Base-by-base conservation (phyloP, 73 alveolate species). In the Paramecium bursaria region DNA sequence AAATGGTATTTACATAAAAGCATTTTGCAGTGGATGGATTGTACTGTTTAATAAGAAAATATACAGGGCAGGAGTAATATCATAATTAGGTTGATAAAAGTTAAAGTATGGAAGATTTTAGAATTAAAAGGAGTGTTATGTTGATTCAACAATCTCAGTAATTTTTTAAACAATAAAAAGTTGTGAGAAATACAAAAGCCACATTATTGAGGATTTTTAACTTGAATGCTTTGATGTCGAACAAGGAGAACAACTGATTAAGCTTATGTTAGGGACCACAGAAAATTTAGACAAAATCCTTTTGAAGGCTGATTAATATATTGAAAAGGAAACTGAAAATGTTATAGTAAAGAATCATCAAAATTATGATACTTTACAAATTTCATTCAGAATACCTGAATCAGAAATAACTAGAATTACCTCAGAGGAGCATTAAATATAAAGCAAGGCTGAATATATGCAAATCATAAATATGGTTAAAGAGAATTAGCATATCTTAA, bases 31-130 rank as follows among this genome's bases (percentile, higher is more conserved):
- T 25, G 60, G 82, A 67, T 42, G 82, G 82, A 11, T 25, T 67
- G 14, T 67, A 67, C 27, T 67, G 82, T 3, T 21, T 67, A 39
- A 25, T 67, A 39, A 42, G 55, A 25, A 67, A 67, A n/a, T 67
- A 67, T 19, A 67, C 82, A 39, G 82, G 82, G 21, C 22, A 67
- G 27, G 82, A 67, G 23, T 39, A 39, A 23, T 35, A 39, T 67
- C 82, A 67, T 67, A 57, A 67, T 42, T 27, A 33, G 9, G 44
- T 67, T 15, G 82, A 67, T 35, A 39, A 15, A 14, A 35, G 60
- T 13, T 15, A 67, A 25, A 1, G 44, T 7, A 39, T 35, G 5
- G 82, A 44, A 3, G 44, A 67, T 4, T 67, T 39, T 42, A 67
- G 44, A 44, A 67, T 67, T 1, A 35, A 10, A 17, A 31, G 82